These are phyloP conservation scores for Chlamydomonas eustigma DNA, from an alignment of 139 green algal species.

Conservation along the genomic window DNA sequence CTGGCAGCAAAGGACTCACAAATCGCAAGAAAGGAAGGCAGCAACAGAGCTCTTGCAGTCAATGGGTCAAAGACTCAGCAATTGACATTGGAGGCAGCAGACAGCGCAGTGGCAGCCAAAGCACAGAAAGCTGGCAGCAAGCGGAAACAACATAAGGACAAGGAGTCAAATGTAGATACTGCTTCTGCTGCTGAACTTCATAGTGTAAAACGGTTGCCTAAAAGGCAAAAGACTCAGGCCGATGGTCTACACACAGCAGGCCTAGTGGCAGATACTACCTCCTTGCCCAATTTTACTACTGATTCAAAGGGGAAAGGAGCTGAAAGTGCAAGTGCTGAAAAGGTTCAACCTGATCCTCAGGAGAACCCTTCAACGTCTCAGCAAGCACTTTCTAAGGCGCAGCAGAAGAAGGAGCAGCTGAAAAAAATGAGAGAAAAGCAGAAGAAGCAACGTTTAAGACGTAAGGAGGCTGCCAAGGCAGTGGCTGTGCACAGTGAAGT, in stretches of 20 bases:
- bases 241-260: not conserved
- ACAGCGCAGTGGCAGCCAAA: not conserved
- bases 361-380: not conserved
- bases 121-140: not conserved
- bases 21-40: not conserved
- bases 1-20: not conserved
- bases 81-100: not conserved
- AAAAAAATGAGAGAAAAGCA: not conserved
- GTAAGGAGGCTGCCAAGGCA: constrained; percentile 1
- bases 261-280: not conserved
- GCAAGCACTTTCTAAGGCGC: not conserved
- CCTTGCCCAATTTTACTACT: too few species aligned
- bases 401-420: constrained; percentile 14
- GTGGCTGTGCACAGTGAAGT: not conserved
- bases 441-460: constrained; percentile 8
- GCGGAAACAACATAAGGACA: not conserved
- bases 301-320: too few species aligned
- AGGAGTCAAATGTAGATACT: too few species aligned
- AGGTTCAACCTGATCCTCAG: not conserved
- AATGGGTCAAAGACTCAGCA: not conserved
- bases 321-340: too few species aligned
- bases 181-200: too few species aligned
- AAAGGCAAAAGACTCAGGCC: not conserved
- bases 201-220: not conserved
- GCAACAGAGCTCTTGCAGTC: not conserved